Conservation (phyloP, 768 basidiomycete genomes). For the Naganishia onofrii region DNA sequence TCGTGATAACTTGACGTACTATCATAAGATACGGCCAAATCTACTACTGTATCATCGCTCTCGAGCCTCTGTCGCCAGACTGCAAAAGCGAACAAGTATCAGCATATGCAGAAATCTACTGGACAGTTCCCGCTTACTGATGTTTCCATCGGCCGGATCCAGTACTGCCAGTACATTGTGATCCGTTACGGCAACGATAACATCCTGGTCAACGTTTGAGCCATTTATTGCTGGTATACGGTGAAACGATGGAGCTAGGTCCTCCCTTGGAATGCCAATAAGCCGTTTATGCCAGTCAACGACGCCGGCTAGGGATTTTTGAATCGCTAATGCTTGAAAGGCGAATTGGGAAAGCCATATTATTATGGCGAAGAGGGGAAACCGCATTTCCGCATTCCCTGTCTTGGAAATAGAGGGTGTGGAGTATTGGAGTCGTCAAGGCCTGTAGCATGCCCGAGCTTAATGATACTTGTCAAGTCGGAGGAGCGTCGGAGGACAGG, state of each 20-base stretch:
- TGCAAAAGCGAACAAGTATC: constrained; percentile 43
- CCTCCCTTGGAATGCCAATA: constrained; percentile 68
- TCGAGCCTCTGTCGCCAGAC: constrained; percentile 80
- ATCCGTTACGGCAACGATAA: constrained; percentile 38
- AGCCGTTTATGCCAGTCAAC: constrained; percentile 84
- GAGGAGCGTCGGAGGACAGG: too few relatives aligned
- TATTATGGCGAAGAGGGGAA: constrained; percentile 11
- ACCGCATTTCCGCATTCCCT: constrained; percentile 11
- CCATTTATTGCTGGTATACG: constrained; percentile 41
- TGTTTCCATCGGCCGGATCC: constrained; percentile 64
- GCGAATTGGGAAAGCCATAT: constrained; percentile 1
- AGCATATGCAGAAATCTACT: too few relatives aligned
- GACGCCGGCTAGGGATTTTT: constrained; percentile 53
- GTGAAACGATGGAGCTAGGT: constrained; percentile 64
- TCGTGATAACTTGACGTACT: constrained; percentile 55
- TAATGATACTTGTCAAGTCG: too few relatives aligned
- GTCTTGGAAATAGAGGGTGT: not conserved
- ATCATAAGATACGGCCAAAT: constrained; percentile 62
- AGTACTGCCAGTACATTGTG: constrained; percentile 78
- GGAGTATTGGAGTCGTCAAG: too few relatives aligned
- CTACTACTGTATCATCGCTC: constrained; percentile 65
- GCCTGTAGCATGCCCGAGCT: too few relatives aligned
- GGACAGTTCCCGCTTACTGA: constrained; percentile 58
- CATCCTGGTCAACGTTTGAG: constrained; percentile 27
- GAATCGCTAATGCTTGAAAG: constrained; percentile 60